These are phyloP conservation scores for Tetratostichococcus sp. DNA, from an alignment of 139 green algal genomes.

Conservation along the genomic window DNA sequence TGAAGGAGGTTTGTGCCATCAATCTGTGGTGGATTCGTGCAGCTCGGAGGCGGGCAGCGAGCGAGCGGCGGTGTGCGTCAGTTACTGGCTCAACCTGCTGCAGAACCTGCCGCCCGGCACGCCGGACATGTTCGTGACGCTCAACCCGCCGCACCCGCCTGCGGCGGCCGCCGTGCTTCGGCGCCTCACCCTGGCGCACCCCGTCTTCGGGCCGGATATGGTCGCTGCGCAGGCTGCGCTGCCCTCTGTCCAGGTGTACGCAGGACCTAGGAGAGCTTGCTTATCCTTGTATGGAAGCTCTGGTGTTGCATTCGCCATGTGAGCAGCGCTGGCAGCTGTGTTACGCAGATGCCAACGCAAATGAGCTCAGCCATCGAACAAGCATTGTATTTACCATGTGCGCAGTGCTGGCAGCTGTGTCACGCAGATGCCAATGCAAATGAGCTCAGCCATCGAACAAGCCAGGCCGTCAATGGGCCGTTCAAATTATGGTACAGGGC, in stretches of 20 bases:
- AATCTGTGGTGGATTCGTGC: neutral
- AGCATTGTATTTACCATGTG: too few species aligned
- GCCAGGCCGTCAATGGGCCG: neutral
- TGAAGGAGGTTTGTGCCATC: neutral
- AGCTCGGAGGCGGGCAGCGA: conserved; percentile 1
- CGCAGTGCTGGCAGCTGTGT: neutral
- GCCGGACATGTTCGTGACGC: conserved; percentile 83
- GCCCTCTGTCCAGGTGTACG: conserved; percentile 17
- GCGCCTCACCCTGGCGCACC: conserved; percentile 66
- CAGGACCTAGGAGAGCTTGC: too few species aligned
- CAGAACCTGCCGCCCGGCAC: conserved; percentile 65
- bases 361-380: too few species aligned
- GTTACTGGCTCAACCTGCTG: conserved; percentile 90
- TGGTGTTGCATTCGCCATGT: neutral
- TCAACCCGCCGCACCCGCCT: conserved; percentile 79
- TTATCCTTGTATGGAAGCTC: too few species aligned
- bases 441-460: too few species aligned
- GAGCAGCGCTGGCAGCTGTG: too few species aligned
- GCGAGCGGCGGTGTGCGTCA: conserved; percentile 69
- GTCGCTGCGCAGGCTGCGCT: conserved; percentile 48
- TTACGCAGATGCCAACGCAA: too few species aligned
- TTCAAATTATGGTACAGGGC: conserved; percentile 33
- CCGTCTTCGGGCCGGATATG: conserved; percentile 67
- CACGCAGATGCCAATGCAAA: too few species aligned
- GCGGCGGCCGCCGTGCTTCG: conserved; percentile 40